These are phyloP conservation scores for Chrysoporthe deuterocubensis DNA, from an alignment of 2,329 filamentous ascomycete species.

Conservation along the genomic window DNA sequence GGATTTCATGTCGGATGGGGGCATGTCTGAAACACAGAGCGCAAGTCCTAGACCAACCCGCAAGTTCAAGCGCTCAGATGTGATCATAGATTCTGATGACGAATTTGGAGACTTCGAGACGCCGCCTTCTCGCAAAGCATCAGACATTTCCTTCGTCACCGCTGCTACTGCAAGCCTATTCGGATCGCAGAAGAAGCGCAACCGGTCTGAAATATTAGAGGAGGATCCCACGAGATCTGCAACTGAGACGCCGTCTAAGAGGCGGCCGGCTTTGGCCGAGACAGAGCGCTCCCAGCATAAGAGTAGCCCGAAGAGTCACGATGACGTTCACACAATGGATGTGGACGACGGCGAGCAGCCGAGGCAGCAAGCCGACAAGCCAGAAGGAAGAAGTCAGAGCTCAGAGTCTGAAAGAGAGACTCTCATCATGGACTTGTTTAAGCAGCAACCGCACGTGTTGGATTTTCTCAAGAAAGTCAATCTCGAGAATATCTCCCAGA, in stretches of 20 bases:
- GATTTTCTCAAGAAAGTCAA: slow-evolving; percentile 43
- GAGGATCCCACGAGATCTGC: not conserved
- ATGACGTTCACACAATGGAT: slow-evolving; percentile 7
- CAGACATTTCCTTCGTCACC: slow-evolving; percentile 33
- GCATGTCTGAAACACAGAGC: slow-evolving; percentile 25
- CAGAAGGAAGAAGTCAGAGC: slow-evolving; percentile 31
- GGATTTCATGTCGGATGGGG: slow-evolving; percentile 12
- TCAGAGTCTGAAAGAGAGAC: slow-evolving; percentile 36
- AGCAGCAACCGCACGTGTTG: slow-evolving; percentile 40
- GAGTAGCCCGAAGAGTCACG: not conserved
- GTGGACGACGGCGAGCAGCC: not conserved
- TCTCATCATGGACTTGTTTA: slow-evolving; percentile 42
- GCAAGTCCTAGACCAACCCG: slow-evolving; percentile 31
- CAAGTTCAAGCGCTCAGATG: slow-evolving; percentile 32
- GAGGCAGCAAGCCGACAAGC: slow-evolving; percentile 13
- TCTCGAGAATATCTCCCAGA: slow-evolving; percentile 49
- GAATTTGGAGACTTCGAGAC: slow-evolving; percentile 52
- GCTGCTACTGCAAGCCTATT: slow-evolving; percentile 23
- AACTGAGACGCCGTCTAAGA: slow-evolving; percentile 11
- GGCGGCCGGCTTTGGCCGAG: not conserved
- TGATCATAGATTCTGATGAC: slow-evolving; percentile 56
- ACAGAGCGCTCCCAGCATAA: not conserved
- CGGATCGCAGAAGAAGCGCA: slow-evolving; percentile 12
- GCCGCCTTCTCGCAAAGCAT: slow-evolving; percentile 42
- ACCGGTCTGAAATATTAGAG: not conserved